Evolutionary conservation across 2,329 filamentous ascomycete genomes (phyloP).

Genomic region (Shiraia bambusicola): DNA sequence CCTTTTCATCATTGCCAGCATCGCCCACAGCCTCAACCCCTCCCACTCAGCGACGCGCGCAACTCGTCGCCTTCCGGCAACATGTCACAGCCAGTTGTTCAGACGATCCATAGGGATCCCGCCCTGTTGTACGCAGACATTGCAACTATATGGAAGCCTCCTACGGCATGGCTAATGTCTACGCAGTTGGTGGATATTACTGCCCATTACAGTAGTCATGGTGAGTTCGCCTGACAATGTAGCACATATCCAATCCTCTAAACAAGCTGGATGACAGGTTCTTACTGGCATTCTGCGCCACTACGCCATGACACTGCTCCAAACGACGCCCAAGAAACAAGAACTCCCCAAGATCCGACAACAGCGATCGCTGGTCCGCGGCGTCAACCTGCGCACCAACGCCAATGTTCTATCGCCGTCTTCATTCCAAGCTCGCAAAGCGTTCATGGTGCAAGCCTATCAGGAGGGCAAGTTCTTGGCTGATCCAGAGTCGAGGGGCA

Average conservation of each 20-base stretch:
- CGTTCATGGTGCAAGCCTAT: slow-evolving; percentile 76
- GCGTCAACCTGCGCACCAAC: slow-evolving; percentile 81
- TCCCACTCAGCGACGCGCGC: slow-evolving; percentile 11
- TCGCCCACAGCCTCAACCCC: slow-evolving; percentile 15
- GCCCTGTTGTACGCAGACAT: slow-evolving; percentile 78
- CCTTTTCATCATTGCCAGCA: slow-evolving; percentile 26
- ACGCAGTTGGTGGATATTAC: slow-evolving; percentile 93
- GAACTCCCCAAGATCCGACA: slow-evolving; percentile 77
- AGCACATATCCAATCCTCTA: slow-evolving; percentile 6
- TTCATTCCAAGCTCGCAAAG: slow-evolving; percentile 78
- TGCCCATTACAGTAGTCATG: slow-evolving; percentile 98
- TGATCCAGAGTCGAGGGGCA: slow-evolving; percentile 80
- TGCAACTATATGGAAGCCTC: neutral
- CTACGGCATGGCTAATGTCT: slow-evolving; percentile 22
- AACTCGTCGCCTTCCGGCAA: slow-evolving; percentile 29
- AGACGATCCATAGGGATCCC: slow-evolving; percentile 98
- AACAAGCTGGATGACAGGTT: slow-evolving; percentile 59
- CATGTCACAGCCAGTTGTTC: slow-evolving; percentile 84
- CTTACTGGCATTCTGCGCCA: slow-evolving; percentile 93
- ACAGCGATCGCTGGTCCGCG: slow-evolving; percentile 78
- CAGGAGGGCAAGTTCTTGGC: slow-evolving; percentile 87
- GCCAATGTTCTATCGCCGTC: slow-evolving; percentile 74
- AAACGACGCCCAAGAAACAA: slow-evolving; percentile 78
- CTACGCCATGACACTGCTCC: slow-evolving; percentile 91
- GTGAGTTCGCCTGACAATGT: slow-evolving; percentile 46